Evolutionary conservation across 768 basidiomycete genomes (phyloP), one percentile per base, ranked within the genome.

Genomic region (Termitomyces sp.): DNA sequence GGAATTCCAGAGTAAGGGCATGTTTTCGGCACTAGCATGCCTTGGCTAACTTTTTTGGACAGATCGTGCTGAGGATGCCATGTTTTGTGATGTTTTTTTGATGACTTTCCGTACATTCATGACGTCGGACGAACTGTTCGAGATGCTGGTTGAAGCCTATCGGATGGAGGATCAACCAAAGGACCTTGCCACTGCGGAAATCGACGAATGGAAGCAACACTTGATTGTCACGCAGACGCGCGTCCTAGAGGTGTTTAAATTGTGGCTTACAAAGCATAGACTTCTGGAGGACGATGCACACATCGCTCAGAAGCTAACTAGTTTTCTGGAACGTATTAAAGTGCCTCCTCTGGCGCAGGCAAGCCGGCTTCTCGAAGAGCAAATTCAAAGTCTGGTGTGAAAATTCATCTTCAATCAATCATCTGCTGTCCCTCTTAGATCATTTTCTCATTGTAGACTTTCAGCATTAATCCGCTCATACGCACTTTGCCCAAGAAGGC

Each of bases 41-140:
- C 5, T 52, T 63, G 15, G 61, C 25, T 38, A 36, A 59, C 11
- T 7, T 34, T 57, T 53, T 38, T 42, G 7, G 11, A 48, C 60
- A 67, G 71, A 64, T 61, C 55, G 65, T 56, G 60, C 72, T 36
- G 67, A 72, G 65, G 70, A 79, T 52, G 64, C 50, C 5, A 59
- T 70, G 11, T 89, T 81, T 69, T 77, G 80, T 32, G 77, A 80
- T 37, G 80, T 84, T n/a, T 96, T 96, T 76, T 79, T 96, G 49
- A 86, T 85, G 73, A 95, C 93, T 15, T 93, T 91, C 75, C 81
- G 86, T 57, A 89, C 91, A 0, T 94, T 96, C 70, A 87, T 85
- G 31, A 84, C 84, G 6, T 82, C 91, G 2, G 81, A 86, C 46
- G 76, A 80, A 46, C 73, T 96, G 2, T 86, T 94, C 65, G 86